A percentile compares a stretch with the other conserved stretches of the same genome.
Conservation (phyloP, 2,329 filamentous ascomycete species). For the Venturia effusa region DNA sequence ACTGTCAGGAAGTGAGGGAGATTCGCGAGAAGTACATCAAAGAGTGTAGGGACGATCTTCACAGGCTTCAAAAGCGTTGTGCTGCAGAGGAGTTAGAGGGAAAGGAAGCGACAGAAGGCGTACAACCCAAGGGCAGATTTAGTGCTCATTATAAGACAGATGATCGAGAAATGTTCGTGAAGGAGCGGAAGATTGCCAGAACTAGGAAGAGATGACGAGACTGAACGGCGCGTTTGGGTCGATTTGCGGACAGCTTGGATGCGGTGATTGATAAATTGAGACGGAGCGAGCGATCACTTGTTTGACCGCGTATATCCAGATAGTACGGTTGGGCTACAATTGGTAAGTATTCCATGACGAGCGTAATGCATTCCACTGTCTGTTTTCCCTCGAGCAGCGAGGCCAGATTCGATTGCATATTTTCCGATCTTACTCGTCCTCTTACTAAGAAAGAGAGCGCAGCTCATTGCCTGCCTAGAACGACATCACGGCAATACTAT, state of each 20-base stretch:
- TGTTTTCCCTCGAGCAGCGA: no score
- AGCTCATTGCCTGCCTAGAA: no score
- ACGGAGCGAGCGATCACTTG: no score
- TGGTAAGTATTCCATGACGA: no score
- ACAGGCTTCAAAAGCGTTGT: neutral
- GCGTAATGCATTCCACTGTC: no score
- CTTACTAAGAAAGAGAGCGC: no score
- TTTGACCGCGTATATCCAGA: no score
- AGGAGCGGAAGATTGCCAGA: neutral
- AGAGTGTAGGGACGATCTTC: neutral
- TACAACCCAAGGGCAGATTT: neutral
- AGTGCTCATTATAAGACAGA: neutral
- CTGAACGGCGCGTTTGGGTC: neutral
- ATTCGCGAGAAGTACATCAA: neutral
- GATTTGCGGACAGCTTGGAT: neutral
- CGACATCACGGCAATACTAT: no score
- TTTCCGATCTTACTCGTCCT: no score
- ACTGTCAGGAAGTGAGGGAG: neutral
- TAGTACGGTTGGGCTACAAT: no score
- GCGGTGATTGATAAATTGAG: no score
- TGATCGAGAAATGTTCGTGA: neutral
- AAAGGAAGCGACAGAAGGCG: neutral
- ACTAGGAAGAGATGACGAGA: neutral
- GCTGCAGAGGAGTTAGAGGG: neutral
- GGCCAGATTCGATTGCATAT: no score